Percentiles rank a stretch among this genome's conserved stretches.
phyloP scores from a whole-genome alignment of 352 stramenopile species.

The Salisapilia sapeloensis region DNA sequence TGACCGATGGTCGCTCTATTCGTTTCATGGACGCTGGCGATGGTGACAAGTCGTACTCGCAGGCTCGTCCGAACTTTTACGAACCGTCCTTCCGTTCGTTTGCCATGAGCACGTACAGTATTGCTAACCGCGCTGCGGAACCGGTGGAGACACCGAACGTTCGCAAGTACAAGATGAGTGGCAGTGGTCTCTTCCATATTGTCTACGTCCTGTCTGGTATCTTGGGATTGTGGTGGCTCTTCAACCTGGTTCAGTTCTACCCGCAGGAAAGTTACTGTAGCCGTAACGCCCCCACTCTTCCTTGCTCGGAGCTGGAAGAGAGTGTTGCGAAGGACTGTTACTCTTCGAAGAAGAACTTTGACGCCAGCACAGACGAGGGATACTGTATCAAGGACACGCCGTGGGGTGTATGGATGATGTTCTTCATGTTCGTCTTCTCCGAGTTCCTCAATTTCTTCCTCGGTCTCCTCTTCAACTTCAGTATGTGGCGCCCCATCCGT shows the following conservation, averaged over 20 bases:
- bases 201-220: constrained; percentile 66
- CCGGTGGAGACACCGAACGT: constrained; percentile 81
- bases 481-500: constrained; percentile 82
- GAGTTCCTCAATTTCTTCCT: constrained; percentile 81
- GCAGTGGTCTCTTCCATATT: constrained; percentile 66
- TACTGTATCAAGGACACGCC: constrained; percentile 69
- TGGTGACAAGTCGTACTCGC: constrained; percentile 39
- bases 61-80: constrained; percentile 65
- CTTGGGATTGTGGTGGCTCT: constrained; percentile 59
- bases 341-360: constrained; percentile 58
- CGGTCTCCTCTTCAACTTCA: constrained; percentile 81
- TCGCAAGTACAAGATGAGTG: constrained; percentile 85
- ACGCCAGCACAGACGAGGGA: constrained; percentile 29
- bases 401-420: constrained; percentile 61
- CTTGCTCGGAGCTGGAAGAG: constrained; percentile 32
- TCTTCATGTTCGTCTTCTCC: constrained; percentile 71
- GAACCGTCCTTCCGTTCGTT: constrained; percentile 81
- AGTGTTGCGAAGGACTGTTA: constrained; percentile 26
- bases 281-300: constrained; percentile 45
- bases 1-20: constrained; percentile 58
- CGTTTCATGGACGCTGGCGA: constrained; percentile 78
- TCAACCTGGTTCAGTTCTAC: constrained; percentile 68
- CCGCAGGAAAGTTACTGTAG: constrained; percentile 68
- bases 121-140: constrained; percentile 73
- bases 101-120: constrained; percentile 81